Evolutionary conservation across 192 early-diverging fungal species (phyloP), one percentile per base, ranked within the genome.

Genomic region (Backusella circina): DNA sequence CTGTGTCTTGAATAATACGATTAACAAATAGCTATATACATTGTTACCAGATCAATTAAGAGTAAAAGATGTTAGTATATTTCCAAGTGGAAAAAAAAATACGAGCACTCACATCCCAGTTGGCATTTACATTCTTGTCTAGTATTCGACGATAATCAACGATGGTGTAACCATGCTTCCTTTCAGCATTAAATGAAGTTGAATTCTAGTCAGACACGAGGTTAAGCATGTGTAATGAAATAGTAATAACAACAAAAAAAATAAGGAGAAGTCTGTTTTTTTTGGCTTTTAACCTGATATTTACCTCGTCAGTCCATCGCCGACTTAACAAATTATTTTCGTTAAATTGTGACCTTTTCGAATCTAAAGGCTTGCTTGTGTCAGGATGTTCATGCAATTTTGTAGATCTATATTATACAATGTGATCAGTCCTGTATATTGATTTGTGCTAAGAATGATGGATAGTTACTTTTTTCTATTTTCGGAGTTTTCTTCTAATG

Each of bases 1-100:
- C 92, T 32, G 91, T 92, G 5, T 90, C 87, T 68, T 91, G 86
- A 16, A 90, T 75, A 65, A 93, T 91, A 33, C 90, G 86, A 72
- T 91, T 88, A 15, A 93, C 91, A 30, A 91, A 81, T 39, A 75
- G 79, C 90, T 93, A 51, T 23, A 21, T 6, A 15, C 3, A 69
- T 31, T 57, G 31, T 31, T 70, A 38, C 1, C 38, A 69, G 72
- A 16, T 66, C 44, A 13, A 30, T 10, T 32, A 39, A 39, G 44
- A 21, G 65, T 37, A 35, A 26, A 39, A 44, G 41, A 5, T 28
- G 4, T 12, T 44, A 15, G 15, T 74, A 82, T 38, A 80, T 80
- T 86, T 92, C 39, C n/a, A 13, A 7, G 13, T 18, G 54, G 41
- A 66, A 66, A 41, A 72, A 35, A 6, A 65, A 31, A 73, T 6